A percentile compares a stretch with the other conserved stretches of the same genome.
These are phyloP conservation scores for Gynandropsis gynandra DNA, from an alignment of 345 rosid genomes.

Conservation along the genomic window DNA sequence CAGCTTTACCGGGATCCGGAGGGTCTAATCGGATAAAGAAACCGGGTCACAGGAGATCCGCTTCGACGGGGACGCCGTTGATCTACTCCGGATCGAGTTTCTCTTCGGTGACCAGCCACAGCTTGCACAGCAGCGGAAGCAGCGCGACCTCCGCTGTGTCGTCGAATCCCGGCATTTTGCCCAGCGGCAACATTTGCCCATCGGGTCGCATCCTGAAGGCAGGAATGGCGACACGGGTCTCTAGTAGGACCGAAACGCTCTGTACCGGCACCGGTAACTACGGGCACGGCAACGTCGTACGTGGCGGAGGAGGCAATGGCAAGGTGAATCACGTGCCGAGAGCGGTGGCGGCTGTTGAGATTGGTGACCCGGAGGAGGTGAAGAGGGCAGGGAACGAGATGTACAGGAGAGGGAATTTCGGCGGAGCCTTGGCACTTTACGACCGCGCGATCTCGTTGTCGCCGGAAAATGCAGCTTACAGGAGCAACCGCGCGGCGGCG, in stretches of 20 bases:
- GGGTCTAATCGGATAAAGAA: conserved; percentile 23
- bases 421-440: conserved; percentile 64
- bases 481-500: conserved; percentile 87
- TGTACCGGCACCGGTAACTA: conserved; percentile 76
- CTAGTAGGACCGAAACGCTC: conserved; percentile 49
- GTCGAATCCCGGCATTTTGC: conserved; percentile 39
- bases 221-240: conserved; percentile 39
- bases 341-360: conserved; percentile 44
- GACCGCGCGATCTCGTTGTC: conserved; percentile 67
- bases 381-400: conserved; percentile 72
- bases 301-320: conserved; percentile 28
- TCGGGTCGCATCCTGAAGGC: conserved; percentile 82
- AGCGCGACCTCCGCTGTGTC: conserved; percentile 31
- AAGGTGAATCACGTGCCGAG: conserved; percentile 36
- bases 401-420: conserved; percentile 62
- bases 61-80: conserved; percentile 61
- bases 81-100: conserved; percentile 59
- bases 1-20: conserved; percentile 36
- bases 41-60: conserved; percentile 74
- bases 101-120: conserved; percentile 25
- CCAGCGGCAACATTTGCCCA: conserved; percentile 84
- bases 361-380: conserved; percentile 63
- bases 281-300: conserved; percentile 85
- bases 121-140: conserved; percentile 15
- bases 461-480: conserved; percentile 65